Evolutionary conservation across 1,284 basidiomycete species (phyloP).

Genomic region (Trichosporon faecale): DNA sequence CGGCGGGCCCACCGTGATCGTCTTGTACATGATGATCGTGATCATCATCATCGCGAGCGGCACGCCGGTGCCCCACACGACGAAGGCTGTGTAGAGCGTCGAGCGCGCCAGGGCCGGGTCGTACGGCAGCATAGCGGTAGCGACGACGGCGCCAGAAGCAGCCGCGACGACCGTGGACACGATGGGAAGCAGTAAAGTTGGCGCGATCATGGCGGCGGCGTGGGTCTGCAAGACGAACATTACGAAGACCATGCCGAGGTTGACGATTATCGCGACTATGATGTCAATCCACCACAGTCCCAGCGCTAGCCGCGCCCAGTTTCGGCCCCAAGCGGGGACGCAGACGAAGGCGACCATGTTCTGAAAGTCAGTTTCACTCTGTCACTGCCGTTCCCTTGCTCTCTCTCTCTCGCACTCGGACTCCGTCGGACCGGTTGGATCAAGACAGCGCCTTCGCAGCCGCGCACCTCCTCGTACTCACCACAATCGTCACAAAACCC

Average conservation of each 20-base stretch:
- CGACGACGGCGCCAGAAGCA: conserved; percentile 63
- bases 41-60: conserved; percentile 59
- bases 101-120: conserved; percentile 58
- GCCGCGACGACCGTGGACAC: conserved; percentile 68
- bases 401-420: too few species aligned
- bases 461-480: conserved; percentile 32
- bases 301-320: conserved; percentile 64
- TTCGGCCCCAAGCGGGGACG: conserved; percentile 54
- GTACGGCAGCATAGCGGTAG: conserved; percentile 55
- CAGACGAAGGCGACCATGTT: conserved; percentile 55
- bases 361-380: conserved; percentile 28
- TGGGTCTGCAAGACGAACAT: conserved; percentile 66
- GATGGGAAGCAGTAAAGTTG: conserved; percentile 69
- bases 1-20: conserved; percentile 51
- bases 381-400: too few species aligned
- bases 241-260: conserved; percentile 18
- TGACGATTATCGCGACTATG: conserved; percentile 56
- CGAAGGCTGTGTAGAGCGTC: conserved; percentile 57
- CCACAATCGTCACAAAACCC: conserved; percentile 65
- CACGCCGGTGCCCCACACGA: conserved; percentile 54
- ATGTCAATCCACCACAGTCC: conserved; percentile 71
- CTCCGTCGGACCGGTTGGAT: too few species aligned
- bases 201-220: conserved; percentile 58
- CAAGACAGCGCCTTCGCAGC: too few species aligned
- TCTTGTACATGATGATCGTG: conserved; percentile 58